Evolutionary conservation across 495 filamentous ascomycete genomes (phyloP), one percentile per base, ranked within the genome.

Genomic region (Podospora bellae-mahoneyi): DNA sequence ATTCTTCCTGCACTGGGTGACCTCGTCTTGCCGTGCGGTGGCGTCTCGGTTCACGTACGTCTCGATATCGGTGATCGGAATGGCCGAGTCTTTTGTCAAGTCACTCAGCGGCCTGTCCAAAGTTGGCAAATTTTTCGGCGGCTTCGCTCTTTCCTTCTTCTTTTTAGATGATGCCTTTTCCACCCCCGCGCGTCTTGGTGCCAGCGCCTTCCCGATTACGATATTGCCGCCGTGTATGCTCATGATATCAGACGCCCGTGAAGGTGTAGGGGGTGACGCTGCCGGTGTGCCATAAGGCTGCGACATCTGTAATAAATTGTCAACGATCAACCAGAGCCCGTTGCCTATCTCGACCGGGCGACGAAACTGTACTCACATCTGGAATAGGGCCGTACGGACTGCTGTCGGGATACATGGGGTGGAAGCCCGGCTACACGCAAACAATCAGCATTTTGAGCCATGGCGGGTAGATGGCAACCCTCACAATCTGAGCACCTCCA

Each of bases 31-130:
- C 62, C 95, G 87, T 5, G 80, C 84, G 58, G 91, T 88, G 2
- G 82, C 78, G 9, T 90, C 81, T 60, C 95, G 84, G 72, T 90
- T 87, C 26, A 97, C 94, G 82, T 89, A 96, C 23, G 79, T 82
- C 65, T 92, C 88, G 84, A 97, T 97, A 76, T 99, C 88, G 60
- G 85, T 85, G 44, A 95, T 76, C 4, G 89, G 87, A 23, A 90
- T 80, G 57, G 88, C 77, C 6, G 81, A 81, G 73, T 87, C 86
- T 61, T 75, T 74, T 10, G 93, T 96, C 68, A 97, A 73, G 67
- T 90, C 82, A 76, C 92, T 97, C 74, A 99, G 76, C 0, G 95
- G 92, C 27, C 80, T 85, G 20, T 83, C 85, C 32, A 94, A 78
- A 67, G 85, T 81, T 19, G 84, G 74, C 69, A 84, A 81, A 44